Conservation (phyloP, 2,329 filamentous ascomycete genomes). For the Eutypella sp. region DNA sequence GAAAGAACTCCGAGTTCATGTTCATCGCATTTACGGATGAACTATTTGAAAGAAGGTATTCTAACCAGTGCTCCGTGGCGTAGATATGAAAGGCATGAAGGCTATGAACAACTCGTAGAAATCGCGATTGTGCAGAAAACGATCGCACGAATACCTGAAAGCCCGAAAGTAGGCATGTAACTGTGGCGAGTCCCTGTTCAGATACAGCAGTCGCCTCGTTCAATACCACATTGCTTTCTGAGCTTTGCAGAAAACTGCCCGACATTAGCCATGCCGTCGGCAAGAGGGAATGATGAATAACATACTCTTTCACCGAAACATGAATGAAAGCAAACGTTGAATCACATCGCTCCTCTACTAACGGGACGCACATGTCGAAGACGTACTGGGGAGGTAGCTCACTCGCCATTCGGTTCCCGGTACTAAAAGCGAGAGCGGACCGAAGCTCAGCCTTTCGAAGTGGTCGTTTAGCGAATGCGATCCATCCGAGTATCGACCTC, state of each 20-base stretch:
- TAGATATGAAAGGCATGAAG: neutral
- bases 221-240: neutral
- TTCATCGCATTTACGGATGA: too few species aligned
- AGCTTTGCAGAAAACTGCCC: neutral
- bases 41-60: too few species aligned
- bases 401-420: slow-evolving; percentile 1
- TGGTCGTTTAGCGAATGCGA: slow-evolving; percentile 31
- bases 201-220: neutral
- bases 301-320: slow-evolving; percentile 23
- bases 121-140: neutral
- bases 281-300: neutral
- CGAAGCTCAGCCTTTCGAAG: slow-evolving; percentile 27
- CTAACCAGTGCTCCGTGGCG: neutral
- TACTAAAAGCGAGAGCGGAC: slow-evolving; percentile 28
- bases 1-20: too few species aligned
- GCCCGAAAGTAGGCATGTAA: neutral
- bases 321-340: slow-evolving; percentile 22
- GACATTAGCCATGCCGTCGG: too few species aligned
- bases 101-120: neutral
- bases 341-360: slow-evolving; percentile 19
- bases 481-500: slow-evolving; percentile 28
- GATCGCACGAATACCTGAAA: neutral
- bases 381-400: slow-evolving; percentile 18
- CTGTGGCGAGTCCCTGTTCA: neutral
- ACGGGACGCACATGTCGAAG: slow-evolving; percentile 16